Base-by-base conservation (phyloP, 371 early-diverging fungal species). In the Mortierella sp. region DNA sequence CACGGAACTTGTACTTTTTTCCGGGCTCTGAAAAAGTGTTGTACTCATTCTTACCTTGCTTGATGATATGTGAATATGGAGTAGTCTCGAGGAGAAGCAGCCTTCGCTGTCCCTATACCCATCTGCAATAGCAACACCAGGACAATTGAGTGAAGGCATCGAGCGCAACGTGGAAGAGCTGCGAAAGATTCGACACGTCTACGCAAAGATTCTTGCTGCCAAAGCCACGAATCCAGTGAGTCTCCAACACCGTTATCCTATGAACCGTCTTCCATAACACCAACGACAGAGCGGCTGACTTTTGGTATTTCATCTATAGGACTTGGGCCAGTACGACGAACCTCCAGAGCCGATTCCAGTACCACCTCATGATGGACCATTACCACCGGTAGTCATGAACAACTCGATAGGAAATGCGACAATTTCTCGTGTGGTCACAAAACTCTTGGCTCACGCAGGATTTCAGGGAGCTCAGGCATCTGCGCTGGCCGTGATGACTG, bases 401-500 rank as follows among this genome's bases (percentile, higher is more conserved):
- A 60, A 65, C 2, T 70, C 78, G 10, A 71, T 92, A 1, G 92
- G 92, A 4, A 81, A 85, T 39, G 83, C 81, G 19, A 79, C 94
- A 47, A 58, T 90, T 50, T 81, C 86, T 51, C 89, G 93, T 22
- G 83, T 86, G 5, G 74, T 84, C 7, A 80, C 90, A 1, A 86
- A 90, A 62, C 63, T 96, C 37, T 82, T 96, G 37, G 84, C 90
- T 44, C 96, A 97, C 72, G 85, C 92, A 28, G 98, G 98, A 14
- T 97, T 96, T 82, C 96, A 97, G 78, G 89, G 88, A 71, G 77
- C 87, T 71, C 69, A 88, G 67, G 52, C 68, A 61, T 78, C 71
- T 21, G 93, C 95, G 21, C 63, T 95, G 59, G 79, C 88, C 40
- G 83, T 92, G n/a, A 61, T 95, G 53, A 89, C 91, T 21, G 96